Evolutionary conservation across 2,329 filamentous ascomycete genomes (phyloP), one percentile per base, ranked within the genome.

Genomic region (Bipolaris sorokiniana): DNA sequence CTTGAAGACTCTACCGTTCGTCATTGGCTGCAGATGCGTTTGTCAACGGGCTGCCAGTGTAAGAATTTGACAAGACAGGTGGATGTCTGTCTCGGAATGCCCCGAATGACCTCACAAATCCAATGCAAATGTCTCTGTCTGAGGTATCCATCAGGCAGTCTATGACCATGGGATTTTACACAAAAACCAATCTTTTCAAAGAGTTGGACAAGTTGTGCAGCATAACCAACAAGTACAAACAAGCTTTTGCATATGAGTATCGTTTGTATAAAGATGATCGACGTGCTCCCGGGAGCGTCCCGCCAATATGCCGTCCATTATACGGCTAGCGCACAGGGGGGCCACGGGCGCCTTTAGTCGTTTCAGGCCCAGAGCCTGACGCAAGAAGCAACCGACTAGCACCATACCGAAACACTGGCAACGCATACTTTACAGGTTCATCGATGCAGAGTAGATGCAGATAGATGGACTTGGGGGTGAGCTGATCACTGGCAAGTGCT

Each of bases 351-450:
- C 13, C 31, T n/a, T 48, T 37, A 37, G 49, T 16, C 36, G 54
- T 57, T 57, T 57, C 54, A 54, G 44, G 38, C 50, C n/a, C 38
- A 20, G 28, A 45, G 20, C 45, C 26, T 54, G 50, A 44, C 38
- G 45, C 50, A 44, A 54, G 34, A 53, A 48, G 44, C 44, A 57
- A 54, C 22, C 23, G 44, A 26, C 20, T 38, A 26, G 15, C 42
- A 42, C 13, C 9, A 48, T 54, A 40, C 31, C 38, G 37, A 48
- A 54, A 57, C 49, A 53, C 42, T 31, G 44, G 50, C 37, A 48
- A 48, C 15, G 33, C 44, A 40, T n/a, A 15, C 48, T n/a, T 9
- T 31, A 44, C 44, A 16, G 45, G 18, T 54, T 45, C 44, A 45
- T 40, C 54, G 50, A 48, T 53, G 49, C 40, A 34, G 11, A 42